Percentiles rank a stretch among this genome's conserved stretches.
Evolutionary conservation across 495 filamentous ascomycete species (phyloP).

Genomic region (Pseudevernia furfuracea): DNA sequence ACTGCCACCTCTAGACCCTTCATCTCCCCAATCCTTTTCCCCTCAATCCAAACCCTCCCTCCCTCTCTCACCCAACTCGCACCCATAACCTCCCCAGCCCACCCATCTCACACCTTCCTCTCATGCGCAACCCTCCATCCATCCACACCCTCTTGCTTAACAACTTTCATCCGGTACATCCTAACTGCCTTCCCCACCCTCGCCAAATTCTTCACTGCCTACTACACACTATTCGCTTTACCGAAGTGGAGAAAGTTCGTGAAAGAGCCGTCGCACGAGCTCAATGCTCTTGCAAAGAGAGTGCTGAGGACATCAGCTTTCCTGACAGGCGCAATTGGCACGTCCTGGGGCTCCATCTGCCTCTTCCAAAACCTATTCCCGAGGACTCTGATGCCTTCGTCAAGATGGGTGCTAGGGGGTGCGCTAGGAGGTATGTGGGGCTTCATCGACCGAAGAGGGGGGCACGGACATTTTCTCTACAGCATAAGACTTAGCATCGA

Average conservation of each 20-base stretch:
- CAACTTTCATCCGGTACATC: conserved; percentile 76
- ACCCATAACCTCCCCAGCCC: conserved; percentile 73
- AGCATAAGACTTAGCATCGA: conserved; percentile 66
- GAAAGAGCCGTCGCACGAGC: conserved; percentile 52
- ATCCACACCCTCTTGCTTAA: conserved; percentile 72
- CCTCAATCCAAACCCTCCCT: conserved; percentile 57
- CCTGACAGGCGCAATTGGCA: conserved; percentile 68
- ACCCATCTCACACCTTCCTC: conserved; percentile 71
- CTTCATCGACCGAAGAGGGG: conserved; percentile 48
- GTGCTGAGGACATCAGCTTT: conserved; percentile 61
- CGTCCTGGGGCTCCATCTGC: conserved; percentile 81
- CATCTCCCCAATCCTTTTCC: conserved; percentile 82
- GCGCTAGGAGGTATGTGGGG: conserved; percentile 75
- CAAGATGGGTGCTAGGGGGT: conserved; percentile 82
- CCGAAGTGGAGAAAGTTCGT: conserved; percentile 59
- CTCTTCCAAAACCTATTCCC: conserved; percentile 75
- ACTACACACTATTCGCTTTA: conserved; percentile 62
- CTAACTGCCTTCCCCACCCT: conserved; percentile 69
- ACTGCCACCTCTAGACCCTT: conserved; percentile 47
- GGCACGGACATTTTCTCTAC: conserved; percentile 53
- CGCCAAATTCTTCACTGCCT: conserved; percentile 64
- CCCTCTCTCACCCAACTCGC: conserved; percentile 56
- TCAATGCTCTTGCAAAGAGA: conserved; percentile 52
- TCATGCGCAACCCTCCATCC: conserved; percentile 93
- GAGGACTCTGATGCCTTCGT: conserved; percentile 62